A percentile compares a stretch with the other conserved stretches of the same genome.
phyloP scores from a whole-genome alignment of 1,139 yeast genomes.

The Pichia kudriavzevii region DNA sequence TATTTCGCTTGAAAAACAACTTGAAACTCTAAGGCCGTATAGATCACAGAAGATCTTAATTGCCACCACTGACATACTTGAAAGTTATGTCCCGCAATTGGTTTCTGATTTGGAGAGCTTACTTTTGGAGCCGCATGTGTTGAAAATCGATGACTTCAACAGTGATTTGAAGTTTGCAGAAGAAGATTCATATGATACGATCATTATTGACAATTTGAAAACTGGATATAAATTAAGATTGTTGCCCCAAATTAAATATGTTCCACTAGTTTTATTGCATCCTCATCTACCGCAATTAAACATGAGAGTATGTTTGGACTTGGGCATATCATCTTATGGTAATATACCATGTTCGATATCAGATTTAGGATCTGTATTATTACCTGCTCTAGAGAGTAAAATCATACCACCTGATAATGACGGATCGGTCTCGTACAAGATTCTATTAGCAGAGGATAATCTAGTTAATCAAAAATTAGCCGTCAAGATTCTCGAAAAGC shows the following conservation, averaged over 20 bases:
- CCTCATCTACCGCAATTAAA: conserved; percentile 74
- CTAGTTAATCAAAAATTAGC: conserved; percentile 82
- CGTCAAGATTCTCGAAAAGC: conserved; percentile 71
- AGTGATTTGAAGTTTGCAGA: conserved; percentile 41
- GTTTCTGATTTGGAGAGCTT: conserved; percentile 35
- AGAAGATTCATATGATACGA: conserved; percentile 66
- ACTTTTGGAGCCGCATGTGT: conserved; percentile 37
- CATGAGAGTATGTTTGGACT: conserved; percentile 72
- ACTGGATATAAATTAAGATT: conserved; percentile 63
- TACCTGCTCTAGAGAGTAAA: conserved; percentile 78
- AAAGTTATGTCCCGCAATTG: conserved; percentile 35
- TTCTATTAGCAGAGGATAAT: conserved; percentile 80
- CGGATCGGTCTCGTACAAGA: conserved; percentile 66
- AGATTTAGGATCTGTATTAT: conserved; percentile 73
- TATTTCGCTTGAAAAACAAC: conserved; percentile 53
- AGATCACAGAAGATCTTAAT: conserved; percentile 61
- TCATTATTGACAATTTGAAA: conserved; percentile 72
- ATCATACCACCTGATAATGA: conserved; percentile 76
- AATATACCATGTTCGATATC: conserved; percentile 79
- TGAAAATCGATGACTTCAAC: conserved; percentile 31
- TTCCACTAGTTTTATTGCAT: conserved; percentile 70
- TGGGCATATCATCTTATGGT: conserved; percentile 83
- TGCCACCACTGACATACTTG: conserved; percentile 52
- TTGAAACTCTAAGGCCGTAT: conserved; percentile 69
- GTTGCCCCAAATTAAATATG: conserved; percentile 69